phyloP scores from a whole-genome alignment of 129 eudicot genomes.

The Pulicaria dysenterica region DNA sequence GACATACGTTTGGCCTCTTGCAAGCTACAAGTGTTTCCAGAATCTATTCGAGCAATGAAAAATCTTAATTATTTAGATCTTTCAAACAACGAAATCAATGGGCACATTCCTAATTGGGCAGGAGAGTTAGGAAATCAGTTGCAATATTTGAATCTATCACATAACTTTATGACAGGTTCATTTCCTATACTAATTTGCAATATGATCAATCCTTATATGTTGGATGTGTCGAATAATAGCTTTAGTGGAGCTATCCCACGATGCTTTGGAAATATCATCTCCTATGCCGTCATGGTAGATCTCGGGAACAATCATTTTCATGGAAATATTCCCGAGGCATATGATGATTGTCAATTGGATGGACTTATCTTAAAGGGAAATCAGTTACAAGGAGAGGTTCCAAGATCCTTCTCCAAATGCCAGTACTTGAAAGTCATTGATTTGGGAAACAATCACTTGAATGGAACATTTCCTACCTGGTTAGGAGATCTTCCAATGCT shows the following conservation, averaged over 20 bases:
- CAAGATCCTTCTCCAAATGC: slow-evolving; percentile 36
- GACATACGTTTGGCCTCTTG: slow-evolving; percentile 17
- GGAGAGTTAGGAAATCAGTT: slow-evolving; percentile 7
- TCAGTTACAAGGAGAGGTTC: slow-evolving; percentile 42
- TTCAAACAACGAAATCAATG: slow-evolving; percentile 25
- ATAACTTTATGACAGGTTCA: slow-evolving; percentile 30
- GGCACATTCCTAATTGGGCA: slow-evolving; percentile 23
- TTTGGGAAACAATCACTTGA: slow-evolving; percentile 39
- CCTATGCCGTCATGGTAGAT: slow-evolving; percentile 9
- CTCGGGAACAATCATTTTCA: slow-evolving; percentile 29
- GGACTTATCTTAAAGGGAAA: slow-evolving; percentile 34
- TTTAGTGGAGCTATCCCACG: slow-evolving; percentile 33
- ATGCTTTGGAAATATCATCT: slow-evolving; percentile 26
- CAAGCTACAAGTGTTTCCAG: slow-evolving; percentile 8
- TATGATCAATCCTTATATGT: not conserved
- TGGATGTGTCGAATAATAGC: slow-evolving; percentile 33
- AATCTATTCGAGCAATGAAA: slow-evolving; percentile 13
- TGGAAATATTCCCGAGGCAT: slow-evolving; percentile 35
- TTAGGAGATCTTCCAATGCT: slow-evolving; percentile 40
- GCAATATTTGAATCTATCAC: slow-evolving; percentile 20
- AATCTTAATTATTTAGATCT: slow-evolving; percentile 15
- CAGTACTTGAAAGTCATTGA: slow-evolving; percentile 34
- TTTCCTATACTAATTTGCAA: slow-evolving; percentile 39
- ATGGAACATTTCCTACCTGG: slow-evolving; percentile 38
- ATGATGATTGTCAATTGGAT: not conserved